Base-by-base conservation (phyloP, 2,329 filamentous ascomycete species). In the Pseudogymnoascus sp. region DNA sequence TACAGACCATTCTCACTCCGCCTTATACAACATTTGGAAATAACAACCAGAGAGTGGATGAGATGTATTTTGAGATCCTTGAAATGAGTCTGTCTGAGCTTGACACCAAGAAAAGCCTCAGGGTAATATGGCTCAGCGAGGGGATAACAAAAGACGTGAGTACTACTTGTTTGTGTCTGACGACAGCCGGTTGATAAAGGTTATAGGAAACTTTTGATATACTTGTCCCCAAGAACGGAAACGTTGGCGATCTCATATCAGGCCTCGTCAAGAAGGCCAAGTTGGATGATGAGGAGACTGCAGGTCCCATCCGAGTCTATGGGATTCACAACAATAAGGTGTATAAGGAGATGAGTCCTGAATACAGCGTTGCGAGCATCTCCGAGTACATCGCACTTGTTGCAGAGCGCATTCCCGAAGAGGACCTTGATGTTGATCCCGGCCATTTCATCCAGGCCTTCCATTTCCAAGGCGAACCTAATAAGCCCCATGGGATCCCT, bases 11-110 rank as follows among this genome's bases (percentile, higher is more conserved):
- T 50, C 81, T 99, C 14, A 87, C 85, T 65, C 87, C 90, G 10
- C 85, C 87, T 61, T 90, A 90, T 62, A 86, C 86, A 67, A 82
- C 82, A 10, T 89, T 91, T 68, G 82, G 88, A 61, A 89, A 86
- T 68, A 83, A 83, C 63, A 86, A 82, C 33, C 89, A 92, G 72
- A 83, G 87, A 62, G 77, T 82, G 19, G 93, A 97, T 75, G 85
- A 88, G 0, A 80, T 99, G 61, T 97, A 88, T 74, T 99, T 93
- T 72, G 95, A 99, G 74, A 85, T 97, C 29, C 79, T 99, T 42
- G 95, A 99, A 67, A 96, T 97, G 80, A 96, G 91, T 70, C 78
- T 99, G 56, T 89, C 90, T 24, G 96, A 99, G 75, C 81, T 96
- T 47, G 95, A 99, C 72, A 95, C 90, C 63, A 95, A 96, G 79